phyloP scores from a whole-genome alignment of 257 asterid species.

The Solanum neorickii region DNA sequence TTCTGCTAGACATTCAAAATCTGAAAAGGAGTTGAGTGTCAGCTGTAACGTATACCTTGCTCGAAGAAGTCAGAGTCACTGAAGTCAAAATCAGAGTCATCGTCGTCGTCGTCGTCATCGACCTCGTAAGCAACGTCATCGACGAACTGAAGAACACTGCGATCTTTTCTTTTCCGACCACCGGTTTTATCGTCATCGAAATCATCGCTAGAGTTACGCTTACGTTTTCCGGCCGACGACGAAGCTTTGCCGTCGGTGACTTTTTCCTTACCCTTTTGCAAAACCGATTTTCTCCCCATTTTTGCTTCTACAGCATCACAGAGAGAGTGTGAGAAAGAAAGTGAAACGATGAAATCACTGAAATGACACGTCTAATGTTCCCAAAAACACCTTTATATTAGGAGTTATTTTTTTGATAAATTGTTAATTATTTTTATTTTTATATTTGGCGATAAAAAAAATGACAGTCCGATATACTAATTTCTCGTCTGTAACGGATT shows the following conservation, averaged over 20 bases:
- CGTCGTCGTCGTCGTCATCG: conserved; percentile 24
- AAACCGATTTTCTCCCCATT: conserved; percentile 26
- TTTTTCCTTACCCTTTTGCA: conserved; percentile 81
- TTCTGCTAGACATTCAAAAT: background rate
- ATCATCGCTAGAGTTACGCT: conserved; percentile 12
- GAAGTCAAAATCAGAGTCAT: conserved; percentile 17
- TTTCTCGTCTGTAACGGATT: too few relatives aligned
- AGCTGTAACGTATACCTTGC: background rate
- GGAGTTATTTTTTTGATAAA: background rate
- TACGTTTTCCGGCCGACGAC: conserved; percentile 49
- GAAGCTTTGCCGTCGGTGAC: conserved; percentile 24
- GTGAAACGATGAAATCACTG: background rate
- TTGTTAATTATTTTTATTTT: background rate
- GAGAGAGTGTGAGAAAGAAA: background rate
- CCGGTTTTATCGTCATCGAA: conserved; percentile 49
- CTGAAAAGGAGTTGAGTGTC: background rate
- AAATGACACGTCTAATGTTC: background rate
- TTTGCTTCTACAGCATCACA: background rate
- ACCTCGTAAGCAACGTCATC: conserved; percentile 58
- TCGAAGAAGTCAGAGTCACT: conserved; percentile 15
- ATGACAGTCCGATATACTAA: background rate
- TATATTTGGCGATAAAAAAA: background rate
- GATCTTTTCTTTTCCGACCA: conserved; percentile 43
- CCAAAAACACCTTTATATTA: background rate
- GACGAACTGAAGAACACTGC: conserved; percentile 45